Evolutionary conservation across 2,329 filamentous ascomycete genomes (phyloP), one percentile per base, ranked within the genome.

Genomic region (Scedosporium dehoogii): DNA sequence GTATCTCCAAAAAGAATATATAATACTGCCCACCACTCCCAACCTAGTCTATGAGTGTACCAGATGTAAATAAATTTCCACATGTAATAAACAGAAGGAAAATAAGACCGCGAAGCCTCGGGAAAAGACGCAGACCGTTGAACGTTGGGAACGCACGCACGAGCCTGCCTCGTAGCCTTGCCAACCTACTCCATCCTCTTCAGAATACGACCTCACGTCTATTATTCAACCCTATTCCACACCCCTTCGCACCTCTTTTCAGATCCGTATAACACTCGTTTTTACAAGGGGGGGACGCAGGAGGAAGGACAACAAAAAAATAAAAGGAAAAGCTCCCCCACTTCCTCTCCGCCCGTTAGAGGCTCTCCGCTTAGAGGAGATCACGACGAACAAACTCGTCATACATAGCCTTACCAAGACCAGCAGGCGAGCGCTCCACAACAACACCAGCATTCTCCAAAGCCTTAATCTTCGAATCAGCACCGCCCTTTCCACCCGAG

Each of bases 391-490:
- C 91, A 75, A 99, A 99, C 82, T 97, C 91, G 67, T 90, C 88
- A 74, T 96, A 91, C 72, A 99, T 83, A 65, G 92, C 89, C 85
- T 96, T 97, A 75, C 94, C 94, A 70, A 99, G 85, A 69, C 86
- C 79, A 68, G 94, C 94, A 67, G 94, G 93, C 72, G 91, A 96
- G 77, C 91, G 88, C 87, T 97, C 93, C 68, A 99, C 94, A 71
- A 97, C 85, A 71, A 97, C 94, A 75, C 94, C 94, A 66, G 94
- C 94, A 67, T 85, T 84, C 82, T 97, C 90, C 65, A 99, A 87
- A 65, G 94, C 94, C 71, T 87, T 83, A 79, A 99, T 99, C 89
- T 99, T 99, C 74, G 91, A 96, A 80, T 97, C 92, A 67, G 94
- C 94, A 75, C 92, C 94, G 73, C 94, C 94, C 86, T 97, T 97